A percentile compares a stretch with the other conserved stretches of the same genome.
These are phyloP conservation scores for Schwanniomyces occidentalis DNA, from an alignment of 805 yeast species.

Conservation along the genomic window DNA sequence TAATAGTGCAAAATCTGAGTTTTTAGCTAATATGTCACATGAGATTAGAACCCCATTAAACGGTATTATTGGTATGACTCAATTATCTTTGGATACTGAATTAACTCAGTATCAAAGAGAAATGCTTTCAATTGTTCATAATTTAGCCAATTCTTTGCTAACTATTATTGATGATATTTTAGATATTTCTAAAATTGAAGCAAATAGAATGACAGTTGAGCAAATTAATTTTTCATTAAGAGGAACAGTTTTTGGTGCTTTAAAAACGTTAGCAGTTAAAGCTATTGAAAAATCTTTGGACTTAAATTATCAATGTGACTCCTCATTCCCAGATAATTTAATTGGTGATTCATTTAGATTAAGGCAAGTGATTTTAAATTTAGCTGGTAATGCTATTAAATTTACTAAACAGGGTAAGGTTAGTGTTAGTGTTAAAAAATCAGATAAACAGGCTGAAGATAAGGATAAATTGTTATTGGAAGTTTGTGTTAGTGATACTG, in stretches of 20 bases:
- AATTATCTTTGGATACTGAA: slow-evolving; percentile 82
- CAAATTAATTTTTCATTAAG: slow-evolving; percentile 83
- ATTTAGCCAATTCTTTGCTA: slow-evolving; percentile 78
- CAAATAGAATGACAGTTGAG: slow-evolving; percentile 90
- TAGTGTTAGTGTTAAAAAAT: slow-evolving; percentile 68
- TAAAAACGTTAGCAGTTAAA: slow-evolving; percentile 85
- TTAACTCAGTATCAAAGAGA: slow-evolving; percentile 89
- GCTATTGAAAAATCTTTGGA: slow-evolving; percentile 85
- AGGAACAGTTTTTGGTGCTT: slow-evolving; percentile 87
- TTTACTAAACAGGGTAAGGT: slow-evolving; percentile 84
- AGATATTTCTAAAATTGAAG: slow-evolving; percentile 92
- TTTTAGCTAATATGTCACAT: slow-evolving; percentile 70
- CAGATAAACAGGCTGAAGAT: slow-evolving; percentile 30
- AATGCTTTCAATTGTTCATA: slow-evolving; percentile 87
- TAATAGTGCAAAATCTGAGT: slow-evolving; percentile 85
- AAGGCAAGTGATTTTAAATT: slow-evolving; percentile 81
- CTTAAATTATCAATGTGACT: slow-evolving; percentile 77
- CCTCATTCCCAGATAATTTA: slow-evolving; percentile 82
- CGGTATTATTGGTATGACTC: slow-evolving; percentile 93
- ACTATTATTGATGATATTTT: slow-evolving; percentile 88
- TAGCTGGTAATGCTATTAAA: slow-evolving; percentile 89
- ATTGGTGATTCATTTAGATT: slow-evolving; percentile 88
- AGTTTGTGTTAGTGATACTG: slow-evolving; percentile 87
- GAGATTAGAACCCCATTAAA: slow-evolving; percentile 91
- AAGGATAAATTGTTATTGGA: slow-evolving; percentile 56